Evolutionary conservation across 768 basidiomycete genomes (phyloP), one percentile per base, ranked within the genome.

Genomic region (Solioccasus polychromus): DNA sequence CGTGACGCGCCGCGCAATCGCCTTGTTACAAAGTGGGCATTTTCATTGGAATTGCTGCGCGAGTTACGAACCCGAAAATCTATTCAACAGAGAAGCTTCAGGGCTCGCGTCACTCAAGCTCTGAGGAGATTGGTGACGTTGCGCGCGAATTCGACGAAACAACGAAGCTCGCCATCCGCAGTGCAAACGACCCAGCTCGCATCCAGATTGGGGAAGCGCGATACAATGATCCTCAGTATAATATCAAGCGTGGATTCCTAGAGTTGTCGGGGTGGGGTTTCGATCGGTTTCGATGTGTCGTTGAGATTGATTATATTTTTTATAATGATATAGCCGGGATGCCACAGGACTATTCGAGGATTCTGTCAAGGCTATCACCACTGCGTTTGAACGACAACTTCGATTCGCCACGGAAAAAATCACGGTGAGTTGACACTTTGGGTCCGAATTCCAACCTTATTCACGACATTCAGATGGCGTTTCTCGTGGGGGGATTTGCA

Each of bases 1-100:
- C 48, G 73, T 78, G 12, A 75, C 63, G 17, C 64, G 68, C 10
- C 64, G 68, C 26, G 73, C 74, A 2, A 52, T 55, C 1, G 47
- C 52, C 9, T 64, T 67, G 46, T 55, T 78, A 2, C 53, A 64
- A 46, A 50, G 75, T 75, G 45, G 49, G 36, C 31, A 17, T 19
- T 5, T 20, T 26, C 20, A 4, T 5, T 35, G 10, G n/a, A n/a
- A n/a, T n/a, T 38, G 8, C 24, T 14, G 5, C 32, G 4, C 5
- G 3, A 35, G 28, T 31, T 11, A 30, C 11, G 17, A 37, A 1
- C 10, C 17, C 6, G 8, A 22, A 3, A 28, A 24, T 38, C 11
- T 35, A 8, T 15, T 22, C 22, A 35, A 51, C 28, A 51, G 52
- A 6, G 10, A 53, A 44, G 14, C 44, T 51, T 10, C 2, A 43